Evolutionary conservation across 352 stramenopile species (phyloP).

Genomic region (Globisporangium spinosum): DNA sequence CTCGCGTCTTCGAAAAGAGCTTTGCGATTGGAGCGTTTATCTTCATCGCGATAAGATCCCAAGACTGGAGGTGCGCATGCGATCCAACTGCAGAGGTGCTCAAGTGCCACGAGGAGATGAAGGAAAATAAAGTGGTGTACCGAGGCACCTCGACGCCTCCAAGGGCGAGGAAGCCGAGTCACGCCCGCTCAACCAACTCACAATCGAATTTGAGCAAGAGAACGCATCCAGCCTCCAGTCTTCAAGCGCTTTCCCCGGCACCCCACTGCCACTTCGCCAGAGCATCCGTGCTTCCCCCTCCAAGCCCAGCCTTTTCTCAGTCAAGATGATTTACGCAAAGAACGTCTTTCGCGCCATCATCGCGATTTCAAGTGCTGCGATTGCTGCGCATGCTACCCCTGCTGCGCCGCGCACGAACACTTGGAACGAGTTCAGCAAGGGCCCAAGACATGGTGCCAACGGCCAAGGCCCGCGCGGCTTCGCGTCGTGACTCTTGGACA

Average conservation of each 20-base stretch:
- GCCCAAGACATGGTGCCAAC: conserved; percentile 25
- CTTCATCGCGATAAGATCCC: background rate
- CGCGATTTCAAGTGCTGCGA: conserved; percentile 43
- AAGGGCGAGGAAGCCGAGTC: background rate
- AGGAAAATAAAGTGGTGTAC: background rate
- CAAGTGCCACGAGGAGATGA: background rate
- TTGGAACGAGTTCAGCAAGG: conserved; percentile 17
- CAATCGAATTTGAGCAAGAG: conserved; percentile 26
- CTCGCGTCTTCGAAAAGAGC: background rate
- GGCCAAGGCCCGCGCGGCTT: conserved; percentile 12
- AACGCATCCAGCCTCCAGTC: conserved; percentile 21
- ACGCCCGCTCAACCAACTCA: background rate
- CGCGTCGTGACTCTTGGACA: conserved; percentile 24
- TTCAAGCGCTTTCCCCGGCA: conserved; percentile 20
- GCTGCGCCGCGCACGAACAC: conserved; percentile 18
- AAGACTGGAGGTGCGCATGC: background rate
- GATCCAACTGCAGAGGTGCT: background rate
- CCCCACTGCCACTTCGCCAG: conserved; percentile 12
- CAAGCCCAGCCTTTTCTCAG: conserved; percentile 20
- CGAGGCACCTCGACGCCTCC: background rate
- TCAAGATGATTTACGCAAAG: conserved; percentile 61
- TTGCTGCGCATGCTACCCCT: conserved; percentile 28
- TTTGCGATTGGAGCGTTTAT: background rate
- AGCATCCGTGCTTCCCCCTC: conserved; percentile 24
- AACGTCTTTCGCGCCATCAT: conserved; percentile 53